Evolutionary conservation across 148 eudicot species (phyloP), one percentile per base, ranked within the genome.

Genomic region (Bassia scoparia): DNA sequence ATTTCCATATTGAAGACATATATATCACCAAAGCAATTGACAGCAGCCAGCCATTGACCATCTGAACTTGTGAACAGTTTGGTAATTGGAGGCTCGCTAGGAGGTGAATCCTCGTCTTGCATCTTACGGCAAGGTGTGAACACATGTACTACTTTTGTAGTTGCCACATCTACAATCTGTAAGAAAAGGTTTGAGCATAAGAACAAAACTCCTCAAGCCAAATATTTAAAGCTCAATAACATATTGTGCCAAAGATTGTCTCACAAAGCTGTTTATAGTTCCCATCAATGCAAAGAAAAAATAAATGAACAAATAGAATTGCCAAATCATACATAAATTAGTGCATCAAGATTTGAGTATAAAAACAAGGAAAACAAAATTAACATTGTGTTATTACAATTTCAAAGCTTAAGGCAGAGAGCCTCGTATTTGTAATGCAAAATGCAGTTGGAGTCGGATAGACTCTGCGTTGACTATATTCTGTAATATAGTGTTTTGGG

Each of bases 41-140:
- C 76, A 71, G 96, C 96, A 66, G 98, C 93, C 79, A 94, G 74
- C 98, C 98, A 94, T 84, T 94, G 96, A 48, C 90, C 98, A 82
- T 94, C 96, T 75, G 78, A 77, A 84, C 98, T 94, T 48, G 83
- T 82, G 76, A 86, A 91, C 84, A 91, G 79, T 69, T 80, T 94
- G 49, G 96, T 88, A 53, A 94, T 88, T 49, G 98, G 98, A 63
- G 96, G 98, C 77, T 94, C 96, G 64, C 70, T 81, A 35, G 91
- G 96, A 5, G 88, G 85, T 61, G 82, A 74, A 70, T 61, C 74
- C 75, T 87, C 86, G 68, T 75, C 83, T 35, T 70, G 67, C 13
- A 87, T 87, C 83, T 83, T 87, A 18, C 89, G 89, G 62, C 83
- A 77, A 50, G 97, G 98, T 37, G 89, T 91, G 72, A 89, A 94